Base-by-base conservation (phyloP, 768 basidiomycete species). In the Lactarius evosmus region DNA sequence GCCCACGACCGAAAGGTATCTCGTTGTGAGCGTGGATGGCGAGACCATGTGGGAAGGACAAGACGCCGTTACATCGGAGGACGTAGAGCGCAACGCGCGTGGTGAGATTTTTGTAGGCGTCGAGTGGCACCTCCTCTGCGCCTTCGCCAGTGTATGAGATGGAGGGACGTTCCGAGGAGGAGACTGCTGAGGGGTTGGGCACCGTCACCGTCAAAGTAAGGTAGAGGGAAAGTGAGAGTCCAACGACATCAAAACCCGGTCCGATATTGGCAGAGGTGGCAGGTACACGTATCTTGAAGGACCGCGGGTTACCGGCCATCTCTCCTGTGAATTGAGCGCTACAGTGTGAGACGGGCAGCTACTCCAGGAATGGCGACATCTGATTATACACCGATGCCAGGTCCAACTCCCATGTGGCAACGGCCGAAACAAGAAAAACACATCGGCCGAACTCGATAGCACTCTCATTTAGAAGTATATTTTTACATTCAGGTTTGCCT, bases 191-290 rank as follows among this genome's bases (percentile, higher is more conserved):
- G 4, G 77, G 72, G 6, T 67, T 58, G 6, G 76, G 71, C 14
- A 82, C 71, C 54, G 79, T 79, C 70, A 95, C 87, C 53, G 82
- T 81, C 70, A 98, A 81, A 17, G 85, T 87, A 69, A 98, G 83
- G 69, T 87, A 82, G 33, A 97, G 84, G 1, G 93, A 93, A 27
- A 98, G 86, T 0, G 96, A 95, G 67, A 99, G 88, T n/a, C 97
- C 97, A 68, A 98, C 94, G 67, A 98, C 97, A 75, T 99, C 97
- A 76, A 99, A 99, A 29, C 96, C 96, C 44, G 96, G 96, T 2
- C 96, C 96, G 72, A 99, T 95, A 79, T 99, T 99, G 68, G 96
- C 96, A 67, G 95, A 95, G 2, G 96, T 98, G n/a, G 94, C 94
- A 11, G 96, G 96, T 58, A 98, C 89, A 67, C 81, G 84, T 75